phyloP scores from a whole-genome alignment of 2,329 filamentous ascomycete species.

The Scytalidium sp. region DNA sequence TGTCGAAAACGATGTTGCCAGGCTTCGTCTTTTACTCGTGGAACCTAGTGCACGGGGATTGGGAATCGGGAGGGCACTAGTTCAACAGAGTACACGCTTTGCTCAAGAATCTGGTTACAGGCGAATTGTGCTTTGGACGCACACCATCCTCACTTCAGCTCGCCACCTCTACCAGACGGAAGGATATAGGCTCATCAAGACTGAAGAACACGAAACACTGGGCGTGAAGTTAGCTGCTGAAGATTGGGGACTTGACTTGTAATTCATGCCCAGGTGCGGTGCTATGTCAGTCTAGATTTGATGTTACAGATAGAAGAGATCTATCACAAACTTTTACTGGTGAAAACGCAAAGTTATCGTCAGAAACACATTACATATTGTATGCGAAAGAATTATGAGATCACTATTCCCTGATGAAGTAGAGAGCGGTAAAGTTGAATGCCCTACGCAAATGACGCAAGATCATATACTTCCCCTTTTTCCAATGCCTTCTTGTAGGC shows the following conservation, averaged over 20 bases:
- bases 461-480: conserved; percentile 19
- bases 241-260: not conserved
- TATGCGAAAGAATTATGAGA: too few species aligned
- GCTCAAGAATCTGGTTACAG: not conserved
- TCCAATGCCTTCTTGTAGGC: conserved; percentile 19
- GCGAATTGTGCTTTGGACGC: not conserved
- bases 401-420: too few species aligned
- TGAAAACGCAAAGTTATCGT: too few species aligned
- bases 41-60: not conserved
- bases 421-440: too few species aligned
- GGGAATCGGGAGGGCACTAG: not conserved
- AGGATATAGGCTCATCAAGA: not conserved
- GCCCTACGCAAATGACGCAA: conserved; percentile 10
- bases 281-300: too few species aligned
- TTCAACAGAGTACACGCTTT: not conserved
- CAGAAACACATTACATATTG: too few species aligned
- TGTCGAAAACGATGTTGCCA: not conserved
- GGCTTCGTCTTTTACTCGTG: not conserved
- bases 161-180: not conserved
- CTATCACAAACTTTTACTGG: too few species aligned
- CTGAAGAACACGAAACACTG: not conserved
- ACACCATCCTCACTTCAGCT: not conserved
- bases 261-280: too few species aligned
- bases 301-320: too few species aligned
- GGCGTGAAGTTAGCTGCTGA: not conserved